Base-by-base conservation (phyloP, 208 protist genomes). In the Blastocrithidia nonstop region DNA sequence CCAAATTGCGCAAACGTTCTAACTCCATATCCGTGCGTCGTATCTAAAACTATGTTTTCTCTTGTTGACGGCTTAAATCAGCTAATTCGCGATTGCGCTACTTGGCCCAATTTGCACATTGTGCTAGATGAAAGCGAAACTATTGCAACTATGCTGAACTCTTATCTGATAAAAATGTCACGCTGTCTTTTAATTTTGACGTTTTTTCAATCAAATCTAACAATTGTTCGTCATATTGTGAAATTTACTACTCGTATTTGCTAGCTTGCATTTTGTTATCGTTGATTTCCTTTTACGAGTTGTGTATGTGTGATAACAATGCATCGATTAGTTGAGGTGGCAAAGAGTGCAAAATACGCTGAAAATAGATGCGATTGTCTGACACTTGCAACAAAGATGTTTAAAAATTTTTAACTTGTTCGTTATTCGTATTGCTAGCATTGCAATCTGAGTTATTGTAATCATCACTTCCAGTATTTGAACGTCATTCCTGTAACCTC, bases 1-100 rank as follows among this genome's bases (percentile, higher is more conserved):
- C 27, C 33, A 88, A 82, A 49, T 84, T 83, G 13, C 56, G 58
- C 11, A 88, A 53, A 15, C 74, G 61, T 6, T 79, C 70, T 7
- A 54, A 48, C 37, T 88, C 79, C 66, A 84, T 80, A 19, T 56
- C 52, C 3, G 71, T 66, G 15, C 64, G 62, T 20, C 63, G 57
- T 17, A 71, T 50, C 43, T 84, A 66, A 4, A 76, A 45, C 54
- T 88, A 73, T 7, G 66, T 61, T 29, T 70, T 72, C 28, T 88
- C 79, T 13, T 65, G 63, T 46, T 88, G 73, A 1, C 79, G 58
- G 8, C 52, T 54, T 11, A 82, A 27, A 36, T 83, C 79, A 2
- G 62, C 42, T 3, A 82, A 29, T 19, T 84, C 74, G 1, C 61
- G 57, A 13, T 70, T 61, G 6, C 62, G 68, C 45, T 85, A 56